A percentile compares a stretch with the other conserved stretches of the same genome.
These are phyloP conservation scores for Chytriomyces confervae DNA, from an alignment of 192 early-diverging fungal genomes.

Conservation along the genomic window DNA sequence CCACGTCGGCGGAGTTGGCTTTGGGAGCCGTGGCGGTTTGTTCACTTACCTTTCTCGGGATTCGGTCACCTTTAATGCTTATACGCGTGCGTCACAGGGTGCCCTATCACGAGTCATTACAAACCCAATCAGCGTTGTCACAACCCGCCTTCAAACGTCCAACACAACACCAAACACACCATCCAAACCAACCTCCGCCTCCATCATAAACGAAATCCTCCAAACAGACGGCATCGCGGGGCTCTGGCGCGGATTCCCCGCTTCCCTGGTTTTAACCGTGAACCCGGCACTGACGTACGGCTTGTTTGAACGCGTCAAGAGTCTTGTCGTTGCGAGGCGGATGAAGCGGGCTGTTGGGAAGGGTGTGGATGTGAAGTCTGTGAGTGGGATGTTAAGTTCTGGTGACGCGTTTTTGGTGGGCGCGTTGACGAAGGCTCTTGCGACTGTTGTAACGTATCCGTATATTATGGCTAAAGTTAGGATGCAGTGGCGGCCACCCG, in stretches of 20 bases:
- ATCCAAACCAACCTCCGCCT: constrained; percentile 64
- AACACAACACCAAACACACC: constrained; percentile 67
- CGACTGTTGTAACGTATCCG: constrained; percentile 73
- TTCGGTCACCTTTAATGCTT: too few relatives aligned
- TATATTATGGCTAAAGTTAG: constrained; percentile 99
- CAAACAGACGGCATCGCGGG: constrained; percentile 77
- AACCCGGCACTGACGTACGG: constrained; percentile 98
- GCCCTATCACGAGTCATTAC: constrained; percentile 86
- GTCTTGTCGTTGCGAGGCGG: background rate
- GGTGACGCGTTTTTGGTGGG: constrained; percentile 86
- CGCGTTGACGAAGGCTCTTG: constrained; percentile 91
- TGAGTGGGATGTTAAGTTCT: constrained; percentile 57
- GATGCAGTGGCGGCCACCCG: constrained; percentile 72
- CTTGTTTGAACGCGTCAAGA: constrained; percentile 79
- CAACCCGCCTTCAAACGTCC: constrained; percentile 58
- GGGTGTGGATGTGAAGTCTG: constrained; percentile 7
- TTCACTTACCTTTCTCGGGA: too few relatives aligned
- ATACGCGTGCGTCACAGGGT: constrained; percentile 45
- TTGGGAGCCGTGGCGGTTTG: constrained; percentile 78
- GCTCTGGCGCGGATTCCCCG: constrained; percentile 88
- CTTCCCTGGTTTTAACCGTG: constrained; percentile 86
- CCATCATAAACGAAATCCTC: constrained; percentile 72
- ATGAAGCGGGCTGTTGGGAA: background rate
- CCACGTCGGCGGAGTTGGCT: constrained; percentile 80
- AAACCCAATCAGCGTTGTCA: constrained; percentile 88